Evolutionary conservation across 345 rosid genomes (phyloP).

Genomic region (Euphorbia lathyris): DNA sequence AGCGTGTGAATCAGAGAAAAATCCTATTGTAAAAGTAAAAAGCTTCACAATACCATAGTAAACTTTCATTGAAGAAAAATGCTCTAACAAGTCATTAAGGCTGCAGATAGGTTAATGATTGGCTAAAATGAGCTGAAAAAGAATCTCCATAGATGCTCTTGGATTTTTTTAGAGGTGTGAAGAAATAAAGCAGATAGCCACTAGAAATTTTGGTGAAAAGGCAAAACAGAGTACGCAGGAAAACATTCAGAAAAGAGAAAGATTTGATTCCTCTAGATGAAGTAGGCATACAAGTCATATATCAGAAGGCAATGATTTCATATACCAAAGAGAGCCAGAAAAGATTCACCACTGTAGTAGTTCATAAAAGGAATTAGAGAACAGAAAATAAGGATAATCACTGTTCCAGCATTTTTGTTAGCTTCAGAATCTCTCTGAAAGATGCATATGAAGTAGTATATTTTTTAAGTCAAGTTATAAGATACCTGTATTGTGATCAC

Average conservation of each 20-base stretch:
- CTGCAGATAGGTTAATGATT: not conserved
- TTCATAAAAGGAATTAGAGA: not conserved
- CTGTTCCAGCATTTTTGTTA: not conserved
- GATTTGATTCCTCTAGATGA: not conserved
- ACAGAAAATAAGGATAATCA: not conserved
- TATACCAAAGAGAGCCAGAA: not conserved
- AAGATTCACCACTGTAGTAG: not conserved
- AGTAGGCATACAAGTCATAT: not conserved
- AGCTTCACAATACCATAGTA: not conserved
- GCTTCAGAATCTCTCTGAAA: not conserved
- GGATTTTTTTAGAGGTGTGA: not conserved
- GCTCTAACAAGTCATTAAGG: not conserved
- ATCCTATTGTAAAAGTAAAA: not conserved
- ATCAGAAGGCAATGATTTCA: conserved; percentile 1
- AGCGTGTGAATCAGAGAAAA: not conserved
- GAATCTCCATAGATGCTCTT: not conserved
- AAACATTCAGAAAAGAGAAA: not conserved
- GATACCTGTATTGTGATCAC: conserved; percentile 67
- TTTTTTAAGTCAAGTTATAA: not conserved
- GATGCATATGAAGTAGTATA: not conserved
- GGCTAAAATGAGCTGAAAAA: not conserved
- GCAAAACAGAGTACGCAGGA: not conserved
- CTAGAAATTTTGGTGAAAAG: not conserved
- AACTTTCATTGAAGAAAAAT: not conserved
- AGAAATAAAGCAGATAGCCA: not conserved